Evolutionary conservation across 2,329 filamentous ascomycete genomes (phyloP).

Genomic region (Fusarium kyushuense): DNA sequence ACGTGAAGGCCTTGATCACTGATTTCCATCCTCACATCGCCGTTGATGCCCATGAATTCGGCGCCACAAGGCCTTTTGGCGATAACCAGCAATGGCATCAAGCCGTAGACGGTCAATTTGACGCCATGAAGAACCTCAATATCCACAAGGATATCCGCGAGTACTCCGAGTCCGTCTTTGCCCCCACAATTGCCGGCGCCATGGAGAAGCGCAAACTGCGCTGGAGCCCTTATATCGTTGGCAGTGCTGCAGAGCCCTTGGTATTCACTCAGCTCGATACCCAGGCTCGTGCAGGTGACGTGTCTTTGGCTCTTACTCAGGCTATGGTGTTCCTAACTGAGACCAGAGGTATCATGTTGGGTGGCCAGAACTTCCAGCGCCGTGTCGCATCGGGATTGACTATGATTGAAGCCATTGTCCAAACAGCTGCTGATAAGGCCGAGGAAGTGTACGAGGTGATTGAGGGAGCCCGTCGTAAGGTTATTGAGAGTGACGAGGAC

Average conservation of each 20-base stretch:
- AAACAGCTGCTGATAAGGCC: conserved; percentile 44
- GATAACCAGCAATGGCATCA: conserved; percentile 42
- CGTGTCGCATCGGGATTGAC: conserved; percentile 48
- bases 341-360: conserved; percentile 48
- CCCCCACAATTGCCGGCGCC: conserved; percentile 34
- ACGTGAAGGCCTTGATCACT: conserved; percentile 44
- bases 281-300: conserved; percentile 43
- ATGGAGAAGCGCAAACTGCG: conserved; percentile 43
- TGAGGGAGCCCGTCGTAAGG: conserved; percentile 43
- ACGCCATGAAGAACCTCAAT: conserved; percentile 48
- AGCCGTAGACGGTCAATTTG: conserved; percentile 46
- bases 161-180: conserved; percentile 39
- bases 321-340: conserved; percentile 47
- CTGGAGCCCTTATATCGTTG: conserved; percentile 48
- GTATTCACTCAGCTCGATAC: conserved; percentile 47
- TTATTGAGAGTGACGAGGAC: conserved; percentile 32
- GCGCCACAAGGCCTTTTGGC: conserved; percentile 44
- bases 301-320: conserved; percentile 45
- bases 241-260: conserved; percentile 28
- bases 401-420: conserved; percentile 44
- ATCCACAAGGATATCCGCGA: conserved; percentile 48
- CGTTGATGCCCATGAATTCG: conserved; percentile 47
- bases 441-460: conserved; percentile 37
- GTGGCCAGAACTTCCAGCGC: conserved; percentile 51
- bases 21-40: conserved; percentile 45